Conservation (phyloP, 2,329 filamentous ascomycete genomes). For the Cladosporium sp. region DNA sequence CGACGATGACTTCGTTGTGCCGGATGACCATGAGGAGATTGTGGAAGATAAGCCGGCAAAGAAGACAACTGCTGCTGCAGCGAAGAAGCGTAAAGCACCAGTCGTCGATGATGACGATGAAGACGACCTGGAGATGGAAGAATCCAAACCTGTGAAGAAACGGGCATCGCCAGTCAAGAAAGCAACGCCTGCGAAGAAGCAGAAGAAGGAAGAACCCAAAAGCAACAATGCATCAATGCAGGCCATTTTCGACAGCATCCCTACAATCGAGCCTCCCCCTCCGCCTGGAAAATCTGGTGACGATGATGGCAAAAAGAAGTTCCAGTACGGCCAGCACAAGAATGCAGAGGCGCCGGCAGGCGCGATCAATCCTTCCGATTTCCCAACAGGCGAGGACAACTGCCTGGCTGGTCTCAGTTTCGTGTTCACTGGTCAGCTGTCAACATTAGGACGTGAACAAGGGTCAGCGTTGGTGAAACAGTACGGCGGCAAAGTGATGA, state of each 20-base stretch:
- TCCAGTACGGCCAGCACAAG: constrained; percentile 62
- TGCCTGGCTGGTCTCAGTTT: constrained; percentile 87
- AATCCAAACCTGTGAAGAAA: constrained; percentile 49
- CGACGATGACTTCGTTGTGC: constrained; percentile 43
- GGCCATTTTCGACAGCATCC: constrained; percentile 82
- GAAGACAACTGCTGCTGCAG: constrained; percentile 30
- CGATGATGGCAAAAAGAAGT: constrained; percentile 59
- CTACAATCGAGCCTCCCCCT: constrained; percentile 74
- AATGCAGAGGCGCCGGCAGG: constrained; percentile 56
- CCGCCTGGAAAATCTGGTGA: constrained; percentile 63
- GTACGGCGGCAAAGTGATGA: constrained; percentile 88
- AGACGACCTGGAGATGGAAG: constrained; percentile 42
- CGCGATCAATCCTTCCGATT: constrained; percentile 60
- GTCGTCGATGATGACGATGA: constrained; percentile 50
- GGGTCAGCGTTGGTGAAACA: constrained; percentile 82
- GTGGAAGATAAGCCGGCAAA: constrained; percentile 38
- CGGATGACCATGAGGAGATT: constrained; percentile 40
- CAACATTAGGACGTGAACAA: constrained; percentile 77
- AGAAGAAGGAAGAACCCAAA: constrained; percentile 61
- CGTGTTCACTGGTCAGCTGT: constrained; percentile 88
- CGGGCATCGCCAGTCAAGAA: constrained; percentile 27
- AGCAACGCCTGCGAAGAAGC: constrained; percentile 50
- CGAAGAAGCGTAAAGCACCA: constrained; percentile 57
- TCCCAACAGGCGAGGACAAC: constrained; percentile 81
- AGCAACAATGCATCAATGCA: constrained; percentile 70